phyloP scores from a whole-genome alignment of 768 basidiomycete species.

The Amanita fuliginea region DNA sequence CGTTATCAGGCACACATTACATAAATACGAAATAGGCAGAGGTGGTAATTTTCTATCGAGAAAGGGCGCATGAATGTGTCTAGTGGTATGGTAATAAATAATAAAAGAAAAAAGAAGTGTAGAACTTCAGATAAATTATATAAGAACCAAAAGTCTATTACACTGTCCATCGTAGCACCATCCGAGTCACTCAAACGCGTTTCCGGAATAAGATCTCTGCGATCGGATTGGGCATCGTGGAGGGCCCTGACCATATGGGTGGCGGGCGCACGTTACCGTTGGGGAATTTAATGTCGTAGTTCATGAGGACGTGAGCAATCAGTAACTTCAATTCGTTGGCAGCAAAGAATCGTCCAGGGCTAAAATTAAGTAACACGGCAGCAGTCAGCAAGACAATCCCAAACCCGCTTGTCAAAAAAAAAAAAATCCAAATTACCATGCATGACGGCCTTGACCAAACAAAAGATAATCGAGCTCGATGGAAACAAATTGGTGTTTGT shows the following conservation, averaged over 20 bases:
- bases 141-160: no score
- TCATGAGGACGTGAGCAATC: constrained; percentile 19
- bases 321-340: constrained; percentile 22
- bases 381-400: no score
- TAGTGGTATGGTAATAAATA: no score
- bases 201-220: constrained; percentile 26
- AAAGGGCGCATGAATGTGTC: no score
- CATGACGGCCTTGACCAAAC: constrained; percentile 20
- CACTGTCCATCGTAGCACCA: neutral
- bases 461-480: constrained; percentile 16
- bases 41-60: no score
- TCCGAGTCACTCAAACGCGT: neutral
- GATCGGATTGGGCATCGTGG: constrained; percentile 16
- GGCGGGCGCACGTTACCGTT: constrained; percentile 10
- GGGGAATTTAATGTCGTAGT: constrained; percentile 23
- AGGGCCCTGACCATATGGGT: constrained; percentile 7
- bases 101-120: no score
- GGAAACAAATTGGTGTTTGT: constrained; percentile 22
- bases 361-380: no score
- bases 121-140: no score
- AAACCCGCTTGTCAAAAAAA: no score
- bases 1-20: no score
- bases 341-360: constrained; percentile 27
- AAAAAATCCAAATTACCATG: constrained; percentile 7
- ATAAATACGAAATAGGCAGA: no score